Evolutionary conservation across 2,329 filamentous ascomycete genomes (phyloP).

Genomic region (Colletotrichum agaves): DNA sequence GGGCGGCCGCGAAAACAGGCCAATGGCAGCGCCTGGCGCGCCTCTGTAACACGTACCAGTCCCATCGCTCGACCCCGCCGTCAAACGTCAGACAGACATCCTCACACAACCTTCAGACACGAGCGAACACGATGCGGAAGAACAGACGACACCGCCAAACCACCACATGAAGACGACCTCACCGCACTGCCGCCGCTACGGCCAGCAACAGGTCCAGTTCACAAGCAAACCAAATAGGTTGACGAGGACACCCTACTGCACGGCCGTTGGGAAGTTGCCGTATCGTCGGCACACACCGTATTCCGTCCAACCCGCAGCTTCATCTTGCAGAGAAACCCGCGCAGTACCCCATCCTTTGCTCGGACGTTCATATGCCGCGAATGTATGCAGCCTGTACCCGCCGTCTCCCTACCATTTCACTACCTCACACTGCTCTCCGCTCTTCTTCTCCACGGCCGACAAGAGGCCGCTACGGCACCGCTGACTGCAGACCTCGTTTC

Average conservation of each 20-base stretch:
- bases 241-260: background rate
- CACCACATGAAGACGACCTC: slow-evolving; percentile 9
- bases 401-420: slow-evolving; percentile 3
- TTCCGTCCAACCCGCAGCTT: slow-evolving; percentile 12
- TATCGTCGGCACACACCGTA: background rate
- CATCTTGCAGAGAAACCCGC: slow-evolving; percentile 17
- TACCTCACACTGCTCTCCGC: background rate
- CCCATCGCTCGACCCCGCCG: slow-evolving; percentile 50
- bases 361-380: slow-evolving; percentile 28
- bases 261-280: background rate
- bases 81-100: slow-evolving; percentile 51
- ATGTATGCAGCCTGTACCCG: slow-evolving; percentile 24
- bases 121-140: slow-evolving; percentile 9
- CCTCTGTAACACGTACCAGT: slow-evolving; percentile 53
- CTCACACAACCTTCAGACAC: slow-evolving; percentile 38
- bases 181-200: background rate
- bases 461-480: slow-evolving; percentile 5
- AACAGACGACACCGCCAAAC: background rate
- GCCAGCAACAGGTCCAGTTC: no score
- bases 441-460: background rate
- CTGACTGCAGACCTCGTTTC: slow-evolving; percentile 10
- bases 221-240: background rate
- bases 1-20: slow-evolving; percentile 35
- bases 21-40: slow-evolving; percentile 49
- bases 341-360: slow-evolving; percentile 19